Conservation (phyloP, 306 rosid species). For the Quercus gilva region DNA sequence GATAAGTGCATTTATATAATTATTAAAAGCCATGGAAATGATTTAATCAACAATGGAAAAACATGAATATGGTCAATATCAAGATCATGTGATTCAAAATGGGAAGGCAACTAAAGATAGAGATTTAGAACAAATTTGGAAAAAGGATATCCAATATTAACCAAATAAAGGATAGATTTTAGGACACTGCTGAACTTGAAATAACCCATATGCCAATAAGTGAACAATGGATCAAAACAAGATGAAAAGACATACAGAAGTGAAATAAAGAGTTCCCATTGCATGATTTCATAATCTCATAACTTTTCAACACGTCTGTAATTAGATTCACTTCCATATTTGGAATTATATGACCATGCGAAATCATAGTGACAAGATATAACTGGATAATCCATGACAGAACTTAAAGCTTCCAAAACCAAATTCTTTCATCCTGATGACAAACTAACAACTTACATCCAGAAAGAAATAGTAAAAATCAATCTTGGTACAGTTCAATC, state of each 20-base stretch:
- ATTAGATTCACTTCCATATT: not conserved
- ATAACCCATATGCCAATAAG: not conserved
- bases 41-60: not conserved
- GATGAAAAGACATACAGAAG: not conserved
- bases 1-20: conserved; percentile 31
- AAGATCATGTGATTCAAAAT: not conserved
- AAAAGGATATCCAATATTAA: not conserved
- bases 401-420: not conserved
- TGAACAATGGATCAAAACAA: not conserved
- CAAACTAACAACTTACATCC: not conserved
- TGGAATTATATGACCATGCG: not conserved
- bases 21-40: conserved; percentile 16
- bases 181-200: not conserved
- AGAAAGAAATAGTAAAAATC: not conserved
- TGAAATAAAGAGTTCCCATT: not conserved
- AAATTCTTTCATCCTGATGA: not conserved
- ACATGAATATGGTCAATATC: not conserved
- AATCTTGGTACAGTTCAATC: not conserved
- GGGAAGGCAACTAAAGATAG: not conserved
- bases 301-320: not conserved
- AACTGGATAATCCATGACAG: not conserved
- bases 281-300: not conserved
- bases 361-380: not conserved
- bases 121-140: not conserved
- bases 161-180: not conserved